phyloP scores from a whole-genome alignment of 2,329 filamentous ascomycete species.

The Aspergillus sp. region DNA sequence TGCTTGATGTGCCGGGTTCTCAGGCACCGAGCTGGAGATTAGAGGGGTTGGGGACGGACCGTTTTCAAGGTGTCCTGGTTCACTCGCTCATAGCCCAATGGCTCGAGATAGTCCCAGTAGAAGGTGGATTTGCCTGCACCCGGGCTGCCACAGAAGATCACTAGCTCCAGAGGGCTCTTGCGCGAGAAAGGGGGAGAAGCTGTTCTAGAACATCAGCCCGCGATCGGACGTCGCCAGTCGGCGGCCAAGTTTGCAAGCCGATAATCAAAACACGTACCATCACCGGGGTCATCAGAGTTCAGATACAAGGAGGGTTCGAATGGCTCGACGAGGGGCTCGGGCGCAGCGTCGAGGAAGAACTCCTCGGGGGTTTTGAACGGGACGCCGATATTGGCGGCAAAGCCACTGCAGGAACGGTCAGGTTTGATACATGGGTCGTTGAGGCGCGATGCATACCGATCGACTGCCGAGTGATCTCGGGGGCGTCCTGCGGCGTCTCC shows the following conservation, averaged over 20 bases:
- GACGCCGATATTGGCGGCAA: constrained; percentile 82
- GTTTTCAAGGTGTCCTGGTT: constrained; percentile 90
- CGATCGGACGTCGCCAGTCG: no score
- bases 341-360: constrained; percentile 71
- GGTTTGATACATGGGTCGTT: background rate
- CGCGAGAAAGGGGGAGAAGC: constrained; percentile 50
- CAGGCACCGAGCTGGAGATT: no score
- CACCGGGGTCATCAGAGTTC: constrained; percentile 25
- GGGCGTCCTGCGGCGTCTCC: constrained; percentile 71
- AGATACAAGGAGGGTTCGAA: constrained; percentile 69
- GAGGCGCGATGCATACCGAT: constrained; percentile 46
- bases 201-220: constrained; percentile 5
- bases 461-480: constrained; percentile 60
- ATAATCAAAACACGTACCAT: constrained; percentile 26
- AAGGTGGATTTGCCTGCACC: constrained; percentile 91
- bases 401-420: constrained; percentile 56
- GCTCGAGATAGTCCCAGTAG: constrained; percentile 74
- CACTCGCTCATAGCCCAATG: constrained; percentile 76
- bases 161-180: constrained; percentile 67
- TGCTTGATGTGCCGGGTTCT: background rate
- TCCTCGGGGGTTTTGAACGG: constrained; percentile 85
- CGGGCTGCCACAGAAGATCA: constrained; percentile 85
- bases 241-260: constrained; percentile 9
- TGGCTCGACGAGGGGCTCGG: constrained; percentile 64
- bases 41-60: constrained; percentile 31